A percentile compares a stretch with the other conserved stretches of the same genome.
These are phyloP conservation scores for Alternaria hordeiaustralica DNA, from an alignment of 2,329 filamentous ascomycete species.

Conservation along the genomic window DNA sequence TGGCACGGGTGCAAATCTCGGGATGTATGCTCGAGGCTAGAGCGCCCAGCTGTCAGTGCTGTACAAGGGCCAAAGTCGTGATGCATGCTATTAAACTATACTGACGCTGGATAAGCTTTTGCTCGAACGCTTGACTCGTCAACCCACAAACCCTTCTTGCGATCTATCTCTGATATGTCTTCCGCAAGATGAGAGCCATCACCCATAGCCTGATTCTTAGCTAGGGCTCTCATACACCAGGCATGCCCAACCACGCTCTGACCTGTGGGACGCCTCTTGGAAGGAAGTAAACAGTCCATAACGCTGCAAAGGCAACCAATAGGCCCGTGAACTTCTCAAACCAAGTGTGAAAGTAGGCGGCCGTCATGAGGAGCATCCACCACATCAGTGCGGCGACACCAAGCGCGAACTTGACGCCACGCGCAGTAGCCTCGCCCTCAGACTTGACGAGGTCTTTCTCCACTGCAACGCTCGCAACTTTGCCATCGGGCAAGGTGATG, in stretches of 20 bases:
- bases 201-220: background rate
- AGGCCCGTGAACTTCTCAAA: slow-evolving; percentile 78
- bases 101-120: slow-evolving; percentile 1
- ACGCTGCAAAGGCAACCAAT: slow-evolving; percentile 54
- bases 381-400: slow-evolving; percentile 72
- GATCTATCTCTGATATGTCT: background rate
- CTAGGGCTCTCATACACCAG: slow-evolving; percentile 46
- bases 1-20: background rate
- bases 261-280: slow-evolving; percentile 53
- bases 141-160: background rate
- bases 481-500: slow-evolving; percentile 70
- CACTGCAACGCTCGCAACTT: slow-evolving; percentile 57
- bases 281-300: slow-evolving; percentile 57
- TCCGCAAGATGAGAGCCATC: background rate
- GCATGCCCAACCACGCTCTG: slow-evolving; percentile 55
- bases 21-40: background rate
- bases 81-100: slow-evolving; percentile 7
- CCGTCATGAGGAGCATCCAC: slow-evolving; percentile 99
- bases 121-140: slow-evolving; percentile 2
- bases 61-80: background rate
- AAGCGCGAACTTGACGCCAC: slow-evolving; percentile 62
- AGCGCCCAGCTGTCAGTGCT: background rate
- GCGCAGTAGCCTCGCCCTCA: slow-evolving; percentile 48
- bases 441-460: slow-evolving; percentile 52
- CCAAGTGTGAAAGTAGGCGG: slow-evolving; percentile 98